phyloP scores from a whole-genome alignment of 805 yeast species.

The Blastobotrys robertii region DNA sequence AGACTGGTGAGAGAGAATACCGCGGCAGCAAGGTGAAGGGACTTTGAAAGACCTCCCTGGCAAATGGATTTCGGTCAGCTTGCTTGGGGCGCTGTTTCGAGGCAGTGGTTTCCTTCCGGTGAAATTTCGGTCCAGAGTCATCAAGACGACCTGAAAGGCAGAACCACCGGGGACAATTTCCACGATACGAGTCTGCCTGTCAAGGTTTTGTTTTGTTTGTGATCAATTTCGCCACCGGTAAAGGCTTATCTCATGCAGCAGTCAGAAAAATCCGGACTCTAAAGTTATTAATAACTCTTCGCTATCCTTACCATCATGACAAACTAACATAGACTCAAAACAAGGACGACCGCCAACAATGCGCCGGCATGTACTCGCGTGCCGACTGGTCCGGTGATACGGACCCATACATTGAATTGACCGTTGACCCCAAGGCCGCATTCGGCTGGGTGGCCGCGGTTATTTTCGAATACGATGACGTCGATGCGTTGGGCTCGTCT shows the following conservation, averaged over 20 bases:
- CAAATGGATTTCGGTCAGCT: no score
- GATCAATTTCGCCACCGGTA: no score
- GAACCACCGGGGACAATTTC: no score
- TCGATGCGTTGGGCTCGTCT: constrained; percentile 51
- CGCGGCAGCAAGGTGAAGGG: no score
- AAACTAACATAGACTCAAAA: constrained; percentile 29
- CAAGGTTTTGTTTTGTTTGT: no score
- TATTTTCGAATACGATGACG: constrained; percentile 77
- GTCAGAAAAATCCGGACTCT: neutral
- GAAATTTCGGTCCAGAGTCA: no score
- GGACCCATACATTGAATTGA: constrained; percentile 49
- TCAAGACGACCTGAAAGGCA: no score
- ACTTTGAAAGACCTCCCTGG: no score
- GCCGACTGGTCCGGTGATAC: constrained; percentile 76
- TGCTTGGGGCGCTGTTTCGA: no score
- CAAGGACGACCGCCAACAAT: constrained; percentile 49
- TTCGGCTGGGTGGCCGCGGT: constrained; percentile 49
- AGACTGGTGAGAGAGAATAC: no score
- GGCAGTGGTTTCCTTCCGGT: no score
- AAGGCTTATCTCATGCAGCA: neutral
- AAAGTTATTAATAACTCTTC: neutral
- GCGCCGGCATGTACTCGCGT: constrained; percentile 85
- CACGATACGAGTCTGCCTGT: no score
- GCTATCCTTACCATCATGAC: neutral
- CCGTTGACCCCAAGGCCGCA: constrained; percentile 21